phyloP scores from a whole-genome alignment of 352 stramenopile genomes.

The Pythium aquatile region DNA sequence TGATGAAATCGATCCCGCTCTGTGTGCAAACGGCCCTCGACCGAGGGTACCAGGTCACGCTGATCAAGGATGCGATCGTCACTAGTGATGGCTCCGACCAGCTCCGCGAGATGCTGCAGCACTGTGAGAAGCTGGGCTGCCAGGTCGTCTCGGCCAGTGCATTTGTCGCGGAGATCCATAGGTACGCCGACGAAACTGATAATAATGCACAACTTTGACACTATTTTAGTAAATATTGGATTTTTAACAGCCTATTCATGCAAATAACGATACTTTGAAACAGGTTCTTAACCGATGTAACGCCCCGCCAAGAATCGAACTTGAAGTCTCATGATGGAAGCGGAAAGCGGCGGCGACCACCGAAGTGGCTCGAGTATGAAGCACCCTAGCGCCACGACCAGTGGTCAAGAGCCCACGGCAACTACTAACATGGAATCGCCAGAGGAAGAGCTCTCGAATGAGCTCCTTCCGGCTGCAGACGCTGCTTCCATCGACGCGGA shows the following conservation, averaged over 20 bases:
- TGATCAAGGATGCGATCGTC: slow-evolving; percentile 74
- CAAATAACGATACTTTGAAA: background rate
- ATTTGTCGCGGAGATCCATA: slow-evolving; percentile 25
- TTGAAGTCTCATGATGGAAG: slow-evolving; percentile 19
- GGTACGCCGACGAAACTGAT: slow-evolving; percentile 12
- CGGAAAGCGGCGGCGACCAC: slow-evolving; percentile 1
- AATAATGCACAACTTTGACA: slow-evolving; percentile 6
- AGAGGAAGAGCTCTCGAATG: slow-evolving; percentile 4
- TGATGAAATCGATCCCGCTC: slow-evolving; percentile 75
- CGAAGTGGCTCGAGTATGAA: background rate
- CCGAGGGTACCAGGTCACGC: slow-evolving; percentile 84
- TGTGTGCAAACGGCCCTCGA: slow-evolving; percentile 85
- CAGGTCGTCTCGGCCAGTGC: slow-evolving; percentile 18
- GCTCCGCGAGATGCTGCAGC: slow-evolving; percentile 22
- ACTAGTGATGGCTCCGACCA: slow-evolving; percentile 11
- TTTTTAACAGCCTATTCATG: background rate
- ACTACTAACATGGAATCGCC: background rate
- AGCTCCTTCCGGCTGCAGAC: background rate
- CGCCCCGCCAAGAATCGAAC: background rate
- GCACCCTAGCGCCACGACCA: background rate
- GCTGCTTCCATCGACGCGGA: slow-evolving; percentile 18
- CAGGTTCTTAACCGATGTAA: background rate
- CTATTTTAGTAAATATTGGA: background rate
- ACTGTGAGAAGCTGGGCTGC: slow-evolving; percentile 24
- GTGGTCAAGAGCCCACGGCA: background rate